phyloP scores from a whole-genome alignment of 371 early-diverging fungal genomes.

The Cokeromyces recurvatus region DNA sequence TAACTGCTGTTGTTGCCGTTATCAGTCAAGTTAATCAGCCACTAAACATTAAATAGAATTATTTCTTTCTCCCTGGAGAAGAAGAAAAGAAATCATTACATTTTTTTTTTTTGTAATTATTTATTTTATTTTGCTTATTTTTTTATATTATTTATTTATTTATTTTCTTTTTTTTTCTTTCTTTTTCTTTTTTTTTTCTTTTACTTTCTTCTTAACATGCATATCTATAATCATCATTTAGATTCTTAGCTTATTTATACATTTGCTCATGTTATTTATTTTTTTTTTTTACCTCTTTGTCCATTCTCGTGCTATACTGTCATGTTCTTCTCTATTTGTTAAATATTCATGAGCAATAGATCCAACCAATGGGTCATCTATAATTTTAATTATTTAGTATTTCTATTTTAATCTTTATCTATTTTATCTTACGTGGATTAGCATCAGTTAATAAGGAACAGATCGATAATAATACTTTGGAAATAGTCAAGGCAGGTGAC shows the following conservation, averaged over 20 bases:
- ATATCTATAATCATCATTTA: slow-evolving; percentile 1
- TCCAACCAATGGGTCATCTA: slow-evolving; percentile 91
- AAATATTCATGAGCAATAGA: slow-evolving; percentile 92
- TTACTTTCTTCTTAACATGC: background rate
- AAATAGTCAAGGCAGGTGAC: slow-evolving; percentile 98
- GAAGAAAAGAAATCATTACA: too few species aligned
- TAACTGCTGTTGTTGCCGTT: too few species aligned
- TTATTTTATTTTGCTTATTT: background rate
- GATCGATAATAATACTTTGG: slow-evolving; percentile 96
- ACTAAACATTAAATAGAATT: too few species aligned
- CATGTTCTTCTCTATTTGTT: slow-evolving; percentile 84
- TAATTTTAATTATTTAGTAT: background rate
- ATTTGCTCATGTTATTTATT: too few species aligned
- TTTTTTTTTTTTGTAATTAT: too few species aligned
- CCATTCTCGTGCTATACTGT: slow-evolving; percentile 91
- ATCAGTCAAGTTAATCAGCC: too few species aligned
- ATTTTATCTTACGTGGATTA: slow-evolving; percentile 71
- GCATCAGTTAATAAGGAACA: slow-evolving; percentile 98
- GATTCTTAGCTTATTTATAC: slow-evolving; percentile 5
- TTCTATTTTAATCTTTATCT: background rate
- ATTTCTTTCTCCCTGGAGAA: too few species aligned
- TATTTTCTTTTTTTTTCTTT: background rate
- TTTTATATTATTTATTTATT: background rate
- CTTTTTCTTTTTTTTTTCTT: background rate
- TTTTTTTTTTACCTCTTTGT: slow-evolving; percentile 76